Conservation (phyloP, 2,329 filamentous ascomycete species). For the Botrytis fabae region DNA sequence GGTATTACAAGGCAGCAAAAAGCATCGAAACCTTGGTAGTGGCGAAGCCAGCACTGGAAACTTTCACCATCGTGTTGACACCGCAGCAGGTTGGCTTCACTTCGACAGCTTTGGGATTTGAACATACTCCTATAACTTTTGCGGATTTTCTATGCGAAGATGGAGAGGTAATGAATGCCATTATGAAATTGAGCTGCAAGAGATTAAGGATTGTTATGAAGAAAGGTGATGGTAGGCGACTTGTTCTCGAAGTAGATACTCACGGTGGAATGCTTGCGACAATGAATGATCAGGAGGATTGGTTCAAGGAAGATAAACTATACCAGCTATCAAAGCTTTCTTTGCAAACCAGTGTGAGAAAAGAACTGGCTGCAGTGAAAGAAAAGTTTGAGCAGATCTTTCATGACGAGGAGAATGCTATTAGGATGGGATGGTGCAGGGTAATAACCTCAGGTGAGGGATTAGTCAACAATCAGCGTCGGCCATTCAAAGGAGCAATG, state of each 20-base stretch:
- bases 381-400: conserved; percentile 32
- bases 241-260: conserved; percentile 3
- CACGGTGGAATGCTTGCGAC: not conserved
- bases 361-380: conserved; percentile 32
- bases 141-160: conserved; percentile 32
- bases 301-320: conserved; percentile 23
- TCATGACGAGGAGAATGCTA: conserved; percentile 27
- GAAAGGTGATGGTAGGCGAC: conserved; percentile 21
- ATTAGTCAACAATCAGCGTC: not conserved
- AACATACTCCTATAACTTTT: conserved; percentile 30
- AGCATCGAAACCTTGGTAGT: conserved; percentile 29
- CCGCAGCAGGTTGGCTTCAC: conserved; percentile 24
- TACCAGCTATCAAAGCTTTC: not conserved
- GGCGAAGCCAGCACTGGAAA: conserved; percentile 27
- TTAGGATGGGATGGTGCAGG: conserved; percentile 27
- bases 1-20: conserved; percentile 28
- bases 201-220: conserved; percentile 35
- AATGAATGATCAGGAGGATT: conserved; percentile 1
- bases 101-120: conserved; percentile 25
- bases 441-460: conserved; percentile 12
- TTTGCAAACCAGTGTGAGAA: conserved; percentile 1
- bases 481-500: not conserved
- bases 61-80: conserved; percentile 32
- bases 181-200: conserved; percentile 31
- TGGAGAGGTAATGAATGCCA: conserved; percentile 30